Base-by-base conservation (phyloP, 306 rosid species). In the Corylus americana region DNA sequence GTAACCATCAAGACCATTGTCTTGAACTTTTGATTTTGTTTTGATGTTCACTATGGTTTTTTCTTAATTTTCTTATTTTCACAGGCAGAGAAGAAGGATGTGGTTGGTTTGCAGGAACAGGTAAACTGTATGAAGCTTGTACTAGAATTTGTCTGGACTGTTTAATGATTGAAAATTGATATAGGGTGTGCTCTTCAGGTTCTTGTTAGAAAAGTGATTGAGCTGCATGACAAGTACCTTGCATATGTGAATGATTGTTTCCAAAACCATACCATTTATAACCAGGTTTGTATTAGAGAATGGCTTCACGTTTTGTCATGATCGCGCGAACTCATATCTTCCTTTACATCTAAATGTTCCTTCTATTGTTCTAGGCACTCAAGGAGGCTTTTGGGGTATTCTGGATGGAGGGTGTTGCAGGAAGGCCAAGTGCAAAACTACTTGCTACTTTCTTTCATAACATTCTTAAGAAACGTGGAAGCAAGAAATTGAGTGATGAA, bases 41-140 rank as follows among this genome's bases (percentile, higher is more conserved):
- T 14, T 64, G 66, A 79, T 66, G 29, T 84, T 84, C 71, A 82
- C 76, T 35, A 77, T 77, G 63, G 31, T 74, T 69, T 64, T 49
- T 75, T 76, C 44, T 29, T 29, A 29, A 29, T 61, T 67, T 77
- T 79, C 62, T 17, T 78, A 53, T 58, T 80, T 74, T 53, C 80
- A 55, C 94, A 94, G 97, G 97, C 94, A 22, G 98, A 94, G 67
- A 94, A 94, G 71, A 94, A 74, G 84, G 98, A 92, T 29, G 79
- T 87, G 7, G 82, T 92, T 68, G 92, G 97, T 71, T 55, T 88
- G 82, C 91, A 85, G 77, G 91, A 88, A 66, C 89, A 88, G 84
- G 91, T 85, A 85, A 85, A 78, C 59, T 78, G 49, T 20, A 48
- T 42, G 70, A 8, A 57, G 45, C 13, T 50, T 48, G 7, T 54